These are phyloP conservation scores for Tylopilus sp. DNA, from an alignment of 1,284 basidiomycete genomes.

Conservation along the genomic window DNA sequence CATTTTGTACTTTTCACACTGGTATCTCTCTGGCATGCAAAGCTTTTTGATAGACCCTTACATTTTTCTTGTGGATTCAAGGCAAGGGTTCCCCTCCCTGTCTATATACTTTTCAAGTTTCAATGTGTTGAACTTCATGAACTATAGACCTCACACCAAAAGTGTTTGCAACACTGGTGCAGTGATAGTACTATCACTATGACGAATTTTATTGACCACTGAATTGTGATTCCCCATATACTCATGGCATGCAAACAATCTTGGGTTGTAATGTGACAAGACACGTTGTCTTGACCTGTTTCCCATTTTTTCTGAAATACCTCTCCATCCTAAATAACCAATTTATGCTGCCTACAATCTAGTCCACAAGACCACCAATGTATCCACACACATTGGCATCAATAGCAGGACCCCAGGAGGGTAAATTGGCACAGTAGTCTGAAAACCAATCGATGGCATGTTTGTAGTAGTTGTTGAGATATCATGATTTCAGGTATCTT, in stretches of 20 bases:
- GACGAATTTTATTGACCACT: too few relatives aligned
- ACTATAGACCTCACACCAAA: too few relatives aligned
- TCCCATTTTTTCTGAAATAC: conserved; percentile 56
- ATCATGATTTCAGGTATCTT: too few relatives aligned
- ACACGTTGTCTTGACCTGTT: conserved; percentile 46
- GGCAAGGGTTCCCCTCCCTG: background rate
- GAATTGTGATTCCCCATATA: too few relatives aligned
- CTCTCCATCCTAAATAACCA: conserved; percentile 60
- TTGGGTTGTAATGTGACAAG: conserved; percentile 47
- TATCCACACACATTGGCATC: conserved; percentile 54
- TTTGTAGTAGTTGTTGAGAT: conserved; percentile 57
- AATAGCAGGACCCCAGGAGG: conserved; percentile 58
- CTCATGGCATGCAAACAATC: background rate
- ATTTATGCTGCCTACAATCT: conserved; percentile 53
- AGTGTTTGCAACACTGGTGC: background rate
- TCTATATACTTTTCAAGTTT: too few relatives aligned
- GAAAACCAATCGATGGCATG: conserved; percentile 56
- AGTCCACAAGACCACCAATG: conserved; percentile 55
- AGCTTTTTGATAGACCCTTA: background rate
- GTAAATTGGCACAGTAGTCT: conserved; percentile 45
- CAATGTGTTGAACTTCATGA: too few relatives aligned
- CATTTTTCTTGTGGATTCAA: background rate
- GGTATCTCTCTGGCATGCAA: background rate
- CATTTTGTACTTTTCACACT: background rate
- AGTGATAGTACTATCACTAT: background rate